phyloP scores from a whole-genome alignment of 2,329 filamentous ascomycete genomes.

The Fusarium temperatum region DNA sequence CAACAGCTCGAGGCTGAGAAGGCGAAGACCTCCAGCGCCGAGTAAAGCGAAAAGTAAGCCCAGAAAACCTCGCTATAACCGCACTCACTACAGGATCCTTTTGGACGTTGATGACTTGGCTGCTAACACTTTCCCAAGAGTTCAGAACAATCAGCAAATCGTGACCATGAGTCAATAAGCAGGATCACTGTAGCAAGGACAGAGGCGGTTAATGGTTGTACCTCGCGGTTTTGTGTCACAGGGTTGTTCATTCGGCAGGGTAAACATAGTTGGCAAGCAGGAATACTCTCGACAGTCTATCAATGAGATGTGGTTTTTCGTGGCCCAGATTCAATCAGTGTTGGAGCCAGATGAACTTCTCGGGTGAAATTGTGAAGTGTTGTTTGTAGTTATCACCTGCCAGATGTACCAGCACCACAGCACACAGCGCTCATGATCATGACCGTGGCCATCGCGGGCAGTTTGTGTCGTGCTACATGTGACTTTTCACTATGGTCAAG shows the following conservation, averaged over 20 bases:
- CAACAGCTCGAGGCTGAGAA: not conserved
- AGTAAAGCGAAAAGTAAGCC: too few species aligned
- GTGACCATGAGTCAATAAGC: accelerated
- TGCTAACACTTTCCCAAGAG: not conserved
- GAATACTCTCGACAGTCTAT: not conserved
- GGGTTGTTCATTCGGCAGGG: not conserved
- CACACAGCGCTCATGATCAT: too few species aligned
- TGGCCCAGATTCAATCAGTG: not conserved
- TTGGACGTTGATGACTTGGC: not conserved
- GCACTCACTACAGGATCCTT: accelerated
- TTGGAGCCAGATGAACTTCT: too few species aligned
- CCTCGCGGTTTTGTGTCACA: too few species aligned
- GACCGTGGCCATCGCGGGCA: not conserved
- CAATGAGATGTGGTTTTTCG: not conserved
- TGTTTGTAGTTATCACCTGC: not conserved
- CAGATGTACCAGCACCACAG: not conserved
- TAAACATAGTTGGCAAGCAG: not conserved
- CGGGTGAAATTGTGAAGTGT: not conserved
- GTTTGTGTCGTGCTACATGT: accelerated
- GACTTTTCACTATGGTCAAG: accelerated
- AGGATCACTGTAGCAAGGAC: not conserved
- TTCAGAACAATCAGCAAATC: accelerated
- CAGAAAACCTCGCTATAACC: too few species aligned
- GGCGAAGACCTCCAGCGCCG: accelerated
- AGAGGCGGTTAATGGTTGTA: too few species aligned